These are phyloP conservation scores for Brassica hybrid DNA, from an alignment of 441 rosid genomes.

Conservation along the genomic window DNA sequence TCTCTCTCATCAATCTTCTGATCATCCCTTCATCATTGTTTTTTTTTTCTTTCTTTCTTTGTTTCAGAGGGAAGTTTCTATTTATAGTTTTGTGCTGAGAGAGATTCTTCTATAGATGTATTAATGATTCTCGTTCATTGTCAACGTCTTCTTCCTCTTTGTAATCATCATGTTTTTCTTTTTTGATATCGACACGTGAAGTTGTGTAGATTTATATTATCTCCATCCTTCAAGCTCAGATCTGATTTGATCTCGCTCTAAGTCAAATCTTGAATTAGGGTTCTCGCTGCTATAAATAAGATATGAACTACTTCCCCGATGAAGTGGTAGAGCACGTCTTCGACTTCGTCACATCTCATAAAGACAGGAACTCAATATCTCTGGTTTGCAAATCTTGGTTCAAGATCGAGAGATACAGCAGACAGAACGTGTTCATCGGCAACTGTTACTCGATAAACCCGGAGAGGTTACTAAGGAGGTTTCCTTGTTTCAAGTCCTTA, in stretches of 20 bases:
- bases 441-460: slow-evolving; percentile 84
- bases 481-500: slow-evolving; percentile 70
- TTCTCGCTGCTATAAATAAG: slow-evolving; percentile 12
- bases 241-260: slow-evolving; percentile 2
- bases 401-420: slow-evolving; percentile 74
- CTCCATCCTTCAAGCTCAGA: not conserved
- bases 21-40: slow-evolving; percentile 43
- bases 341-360: slow-evolving; percentile 66
- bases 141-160: slow-evolving; percentile 31
- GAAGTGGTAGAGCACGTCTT: slow-evolving; percentile 90
- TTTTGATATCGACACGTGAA: too few species aligned
- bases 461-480: slow-evolving; percentile 64
- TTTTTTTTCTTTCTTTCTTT: slow-evolving; percentile 19
- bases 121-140: slow-evolving; percentile 43
- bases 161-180: slow-evolving; percentile 49
- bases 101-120: slow-evolving; percentile 57
- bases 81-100: slow-evolving; percentile 28
- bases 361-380: slow-evolving; percentile 81
- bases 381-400: slow-evolving; percentile 87
- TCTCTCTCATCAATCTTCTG: slow-evolving; percentile 32
- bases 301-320: slow-evolving; percentile 92
- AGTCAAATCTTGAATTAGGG: not conserved
- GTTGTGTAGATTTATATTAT: slow-evolving; percentile 20
- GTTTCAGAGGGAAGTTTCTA: slow-evolving; percentile 38
- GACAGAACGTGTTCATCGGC: slow-evolving; percentile 73